Conservation (phyloP, 805 yeast genomes). For the Ogataea nakhonphanomensis region DNA sequence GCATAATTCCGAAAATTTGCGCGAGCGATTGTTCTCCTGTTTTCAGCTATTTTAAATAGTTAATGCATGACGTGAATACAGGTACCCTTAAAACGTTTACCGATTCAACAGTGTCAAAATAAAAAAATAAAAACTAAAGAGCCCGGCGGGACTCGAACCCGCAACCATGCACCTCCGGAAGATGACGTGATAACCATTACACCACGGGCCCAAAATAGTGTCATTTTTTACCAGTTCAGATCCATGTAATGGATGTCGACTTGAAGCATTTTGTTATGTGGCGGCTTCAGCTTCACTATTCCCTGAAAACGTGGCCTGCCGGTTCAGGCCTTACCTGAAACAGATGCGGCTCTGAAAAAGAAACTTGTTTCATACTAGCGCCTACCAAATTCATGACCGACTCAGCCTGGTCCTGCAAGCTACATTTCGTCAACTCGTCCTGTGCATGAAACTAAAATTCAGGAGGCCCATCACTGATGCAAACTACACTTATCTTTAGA, state of each 20-base stretch:
- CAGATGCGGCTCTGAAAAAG: no score
- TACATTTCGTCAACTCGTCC: background rate
- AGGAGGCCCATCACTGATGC: no score
- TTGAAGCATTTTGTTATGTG: no score
- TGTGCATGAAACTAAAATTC: no score
- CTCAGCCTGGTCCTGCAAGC: background rate
- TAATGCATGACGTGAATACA: background rate
- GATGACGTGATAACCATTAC: slow-evolving; percentile 73
- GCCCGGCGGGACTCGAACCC: slow-evolving; percentile 79
- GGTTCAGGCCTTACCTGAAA: background rate
- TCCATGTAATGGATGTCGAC: no score
- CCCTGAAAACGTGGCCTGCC: no score
- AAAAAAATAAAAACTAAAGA: slow-evolving; percentile 15
- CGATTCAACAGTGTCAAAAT: background rate
- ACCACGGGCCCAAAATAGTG: slow-evolving; percentile 55
- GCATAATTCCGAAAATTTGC: no score
- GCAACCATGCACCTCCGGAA: slow-evolving; percentile 63
- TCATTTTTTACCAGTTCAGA: slow-evolving; percentile 3
- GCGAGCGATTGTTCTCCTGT: no score
- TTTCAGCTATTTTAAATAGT: no score
- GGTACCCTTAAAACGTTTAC: background rate
- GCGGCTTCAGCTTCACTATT: no score
- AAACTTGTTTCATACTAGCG: background rate
- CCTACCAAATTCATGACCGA: background rate
- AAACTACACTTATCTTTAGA: no score